Conservation (phyloP, 2,329 filamentous ascomycete genomes). For the Cercospora sesami region DNA sequence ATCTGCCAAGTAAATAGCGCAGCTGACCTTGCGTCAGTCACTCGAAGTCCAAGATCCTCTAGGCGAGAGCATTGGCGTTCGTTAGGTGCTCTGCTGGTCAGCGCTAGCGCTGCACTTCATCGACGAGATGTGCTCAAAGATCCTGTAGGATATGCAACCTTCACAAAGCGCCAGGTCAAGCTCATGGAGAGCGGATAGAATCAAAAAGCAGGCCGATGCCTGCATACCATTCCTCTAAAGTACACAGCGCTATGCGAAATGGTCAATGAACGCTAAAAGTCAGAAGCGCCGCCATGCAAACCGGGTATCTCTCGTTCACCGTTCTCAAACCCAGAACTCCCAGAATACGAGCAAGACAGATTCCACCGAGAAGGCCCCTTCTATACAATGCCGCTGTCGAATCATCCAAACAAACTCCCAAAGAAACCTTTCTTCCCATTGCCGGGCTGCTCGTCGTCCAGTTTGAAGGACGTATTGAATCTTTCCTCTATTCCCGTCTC, state of each 20-base stretch:
- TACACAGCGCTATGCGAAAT: background rate
- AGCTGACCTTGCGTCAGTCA: background rate
- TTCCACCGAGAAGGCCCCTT: background rate
- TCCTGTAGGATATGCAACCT: too few relatives aligned
- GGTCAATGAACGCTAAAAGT: background rate
- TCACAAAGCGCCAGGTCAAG: background rate
- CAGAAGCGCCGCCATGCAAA: background rate
- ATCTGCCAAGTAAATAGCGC: background rate
- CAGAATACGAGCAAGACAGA: background rate
- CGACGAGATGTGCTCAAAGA: too few relatives aligned
- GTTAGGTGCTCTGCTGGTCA: background rate
- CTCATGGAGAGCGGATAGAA: background rate
- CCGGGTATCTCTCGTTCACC: background rate
- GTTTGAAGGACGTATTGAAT: constrained; percentile 23
- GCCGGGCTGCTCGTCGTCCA: constrained; percentile 18
- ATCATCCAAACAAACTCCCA: constrained; percentile 7
- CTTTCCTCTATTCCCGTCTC: constrained; percentile 29
- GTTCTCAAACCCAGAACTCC: background rate
- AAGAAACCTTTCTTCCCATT: constrained; percentile 14
- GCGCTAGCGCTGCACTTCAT: background rate
- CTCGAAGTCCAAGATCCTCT: background rate
- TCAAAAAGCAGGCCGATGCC: background rate
- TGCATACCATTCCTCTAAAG: background rate
- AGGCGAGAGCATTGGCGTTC: background rate
- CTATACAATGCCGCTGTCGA: background rate